Percentiles rank a stretch among this genome's conserved stretches.
Conservation (phyloP, 257 asterid genomes). For the Echium plantagineum region DNA sequence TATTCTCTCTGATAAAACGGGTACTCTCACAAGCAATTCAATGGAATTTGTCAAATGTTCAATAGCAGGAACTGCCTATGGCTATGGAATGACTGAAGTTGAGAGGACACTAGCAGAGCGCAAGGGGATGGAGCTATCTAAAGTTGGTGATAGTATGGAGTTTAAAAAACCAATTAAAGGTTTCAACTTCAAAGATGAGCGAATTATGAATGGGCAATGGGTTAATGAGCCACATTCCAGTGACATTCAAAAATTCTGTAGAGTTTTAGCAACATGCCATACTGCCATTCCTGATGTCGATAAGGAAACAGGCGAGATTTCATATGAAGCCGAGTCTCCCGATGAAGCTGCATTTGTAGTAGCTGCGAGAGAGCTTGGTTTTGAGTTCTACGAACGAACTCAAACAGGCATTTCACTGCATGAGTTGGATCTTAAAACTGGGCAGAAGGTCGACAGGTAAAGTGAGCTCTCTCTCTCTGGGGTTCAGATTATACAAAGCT, state of each 20-base stretch:
- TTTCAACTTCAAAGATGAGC: conserved; percentile 75
- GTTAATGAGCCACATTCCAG: conserved; percentile 47
- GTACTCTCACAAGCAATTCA: conserved; percentile 86
- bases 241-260: conserved; percentile 62
- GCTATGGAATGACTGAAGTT: conserved; percentile 88
- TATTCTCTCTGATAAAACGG: conserved; percentile 91
- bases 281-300: conserved; percentile 85
- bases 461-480: background rate
- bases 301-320: conserved; percentile 47
- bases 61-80: conserved; percentile 76
- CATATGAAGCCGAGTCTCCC: conserved; percentile 96
- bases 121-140: conserved; percentile 29
- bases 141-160: conserved; percentile 19
- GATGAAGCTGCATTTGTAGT: conserved; percentile 96
- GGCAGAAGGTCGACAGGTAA: conserved; percentile 58
- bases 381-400: conserved; percentile 72
- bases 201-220: conserved; percentile 84
- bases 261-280: conserved; percentile 84
- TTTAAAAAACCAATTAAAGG: conserved; percentile 50
- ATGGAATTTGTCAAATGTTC: conserved; percentile 96
- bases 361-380: conserved; percentile 90
- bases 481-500: too few relatives aligned
- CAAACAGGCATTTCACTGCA: conserved; percentile 72
- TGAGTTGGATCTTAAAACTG: conserved; percentile 52
- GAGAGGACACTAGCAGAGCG: conserved; percentile 67